Conservation (phyloP, 2,329 filamentous ascomycete genomes). For the Aschersonia sp. region DNA sequence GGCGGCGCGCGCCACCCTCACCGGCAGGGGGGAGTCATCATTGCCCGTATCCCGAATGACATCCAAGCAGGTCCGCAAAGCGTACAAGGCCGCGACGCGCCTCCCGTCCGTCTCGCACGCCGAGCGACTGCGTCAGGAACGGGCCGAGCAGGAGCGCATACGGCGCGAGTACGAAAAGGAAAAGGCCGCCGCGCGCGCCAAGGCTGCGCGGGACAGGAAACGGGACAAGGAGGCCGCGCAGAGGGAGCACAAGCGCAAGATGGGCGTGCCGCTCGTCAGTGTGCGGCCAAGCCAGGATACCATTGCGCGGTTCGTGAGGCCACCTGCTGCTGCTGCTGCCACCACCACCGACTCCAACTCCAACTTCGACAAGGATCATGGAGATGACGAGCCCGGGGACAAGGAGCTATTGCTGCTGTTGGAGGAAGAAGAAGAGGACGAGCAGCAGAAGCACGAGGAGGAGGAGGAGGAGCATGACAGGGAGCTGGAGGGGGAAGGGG, state of each 20-base stretch:
- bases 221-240: conserved; percentile 36
- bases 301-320: conserved; percentile 34
- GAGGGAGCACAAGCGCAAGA: conserved; percentile 33
- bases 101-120: conserved; percentile 22
- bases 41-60: conserved; percentile 17
- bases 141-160: conserved; percentile 35
- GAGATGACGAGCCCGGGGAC: not conserved
- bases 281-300: conserved; percentile 43
- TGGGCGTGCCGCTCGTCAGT: conserved; percentile 36
- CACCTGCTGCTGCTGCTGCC: too few relatives aligned
- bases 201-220: conserved; percentile 37
- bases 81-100: conserved; percentile 20
- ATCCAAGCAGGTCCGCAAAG: conserved; percentile 25
- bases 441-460: too few relatives aligned
- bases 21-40: not conserved
- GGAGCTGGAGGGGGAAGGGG: not conserved
- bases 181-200: conserved; percentile 31
- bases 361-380: not conserved
- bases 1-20: conserved; percentile 3
- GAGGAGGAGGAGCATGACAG: not conserved
- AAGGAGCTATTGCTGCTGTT: too few relatives aligned
- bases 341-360: too few relatives aligned
- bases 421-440: too few relatives aligned
- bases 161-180: conserved; percentile 35
- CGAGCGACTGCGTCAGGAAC: conserved; percentile 23